Conservation (phyloP, 345 rosid species). For the Triadica sebifera region DNA sequence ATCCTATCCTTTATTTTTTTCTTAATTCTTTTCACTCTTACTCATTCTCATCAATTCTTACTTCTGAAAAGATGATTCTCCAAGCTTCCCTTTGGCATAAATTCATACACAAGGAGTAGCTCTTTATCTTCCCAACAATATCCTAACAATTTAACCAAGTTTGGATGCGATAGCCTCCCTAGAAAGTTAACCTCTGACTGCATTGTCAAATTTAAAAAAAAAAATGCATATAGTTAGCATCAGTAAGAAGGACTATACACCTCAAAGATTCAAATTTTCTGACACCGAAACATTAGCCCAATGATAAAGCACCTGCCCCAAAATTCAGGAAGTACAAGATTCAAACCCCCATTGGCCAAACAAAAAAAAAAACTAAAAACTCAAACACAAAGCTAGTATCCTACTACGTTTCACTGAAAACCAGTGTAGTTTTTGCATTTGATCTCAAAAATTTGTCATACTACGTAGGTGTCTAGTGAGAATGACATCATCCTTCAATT, state of each 20-base stretch:
- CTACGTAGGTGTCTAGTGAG: background rate
- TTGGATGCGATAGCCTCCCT: conserved; percentile 78
- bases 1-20: background rate
- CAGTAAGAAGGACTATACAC: background rate
- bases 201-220: conserved; percentile 12
- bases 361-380: background rate
- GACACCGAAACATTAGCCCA: background rate
- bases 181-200: conserved; percentile 87
- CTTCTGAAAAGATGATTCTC: conserved; percentile 80
- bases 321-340: background rate
- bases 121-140: conserved; percentile 75
- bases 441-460: background rate
- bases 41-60: conserved; percentile 36
- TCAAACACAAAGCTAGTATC: background rate
- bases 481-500: background rate
- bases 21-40: too few relatives aligned
- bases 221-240: conserved; percentile 7
- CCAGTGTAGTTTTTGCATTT: background rate
- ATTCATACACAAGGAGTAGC: conserved; percentile 78
- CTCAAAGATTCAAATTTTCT: background rate
- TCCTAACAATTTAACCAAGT: conserved; percentile 71
- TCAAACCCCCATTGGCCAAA: background rate
- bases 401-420: background rate
- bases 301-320: background rate
- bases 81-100: conserved; percentile 74